A percentile compares a stretch with the other conserved stretches of the same genome.
phyloP scores from a whole-genome alignment of 2,329 filamentous ascomycete genomes.

The Magnaporthales sp. region DNA sequence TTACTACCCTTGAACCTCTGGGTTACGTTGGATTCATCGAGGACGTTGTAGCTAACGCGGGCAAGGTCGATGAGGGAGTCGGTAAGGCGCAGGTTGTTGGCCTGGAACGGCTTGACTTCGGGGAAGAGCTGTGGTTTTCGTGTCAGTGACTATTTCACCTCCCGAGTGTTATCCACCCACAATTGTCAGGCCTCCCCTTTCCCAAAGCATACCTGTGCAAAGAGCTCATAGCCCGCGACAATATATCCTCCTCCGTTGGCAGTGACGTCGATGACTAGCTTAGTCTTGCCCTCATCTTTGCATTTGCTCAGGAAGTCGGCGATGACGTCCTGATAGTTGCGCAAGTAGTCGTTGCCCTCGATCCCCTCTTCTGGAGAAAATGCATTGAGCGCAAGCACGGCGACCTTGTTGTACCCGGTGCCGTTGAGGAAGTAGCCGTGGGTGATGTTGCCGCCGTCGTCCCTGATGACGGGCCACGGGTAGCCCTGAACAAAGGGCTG shows the following conservation, averaged over 20 bases:
- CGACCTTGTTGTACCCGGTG: constrained; percentile 23
- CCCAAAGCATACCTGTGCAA: constrained; percentile 45
- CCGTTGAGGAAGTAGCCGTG: constrained; percentile 27
- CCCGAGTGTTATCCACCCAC: not conserved
- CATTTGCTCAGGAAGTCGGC: constrained; percentile 27
- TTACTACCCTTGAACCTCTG: constrained; percentile 21
- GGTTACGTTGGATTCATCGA: constrained; percentile 6
- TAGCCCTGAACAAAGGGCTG: constrained; percentile 16
- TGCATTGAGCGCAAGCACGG: constrained; percentile 25
- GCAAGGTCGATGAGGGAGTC: constrained; percentile 36
- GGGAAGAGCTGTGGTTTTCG: constrained; percentile 35
- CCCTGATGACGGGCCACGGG: constrained; percentile 20
- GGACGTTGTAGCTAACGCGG: constrained; percentile 23
- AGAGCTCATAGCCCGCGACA: constrained; percentile 52
- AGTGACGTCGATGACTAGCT: constrained; percentile 50
- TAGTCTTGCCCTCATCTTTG: constrained; percentile 43
- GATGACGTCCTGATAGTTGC: constrained; percentile 27
- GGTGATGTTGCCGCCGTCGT: constrained; percentile 17
- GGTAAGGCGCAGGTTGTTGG: constrained; percentile 39
- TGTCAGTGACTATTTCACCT: constrained; percentile 14
- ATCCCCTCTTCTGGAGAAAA: constrained; percentile 14
- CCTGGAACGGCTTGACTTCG: constrained; percentile 35
- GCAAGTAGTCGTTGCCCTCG: constrained; percentile 13
- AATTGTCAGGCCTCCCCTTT: no score
- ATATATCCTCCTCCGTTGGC: constrained; percentile 52